phyloP scores from a whole-genome alignment of 345 rosid genomes.

The thale cress (Arabidopsis thaliana) region TAIR10.1 NC_003076.8:3267001-3267500 shows the following conservation, averaged over 20 bases:
- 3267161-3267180: slow-evolving; percentile 43
- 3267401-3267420: slow-evolving; percentile 31
- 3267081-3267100: slow-evolving; percentile 83
- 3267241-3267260: slow-evolving; percentile 4
- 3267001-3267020: slow-evolving; percentile 76
- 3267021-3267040: slow-evolving; percentile 70
- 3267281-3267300: slow-evolving; percentile 14
- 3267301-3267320: slow-evolving; percentile 19
- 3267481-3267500: slow-evolving; percentile 27
- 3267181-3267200: not conserved
- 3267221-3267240: slow-evolving; percentile 13
- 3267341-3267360: not conserved
- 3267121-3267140: slow-evolving; percentile 58
- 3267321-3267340: not conserved
- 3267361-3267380: not conserved
- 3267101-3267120: slow-evolving; percentile 75
- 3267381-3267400: slow-evolving; percentile 5
- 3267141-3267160: slow-evolving; percentile 47
- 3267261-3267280: slow-evolving; percentile 38
- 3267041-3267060: slow-evolving; percentile 81
- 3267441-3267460: slow-evolving; percentile 30
- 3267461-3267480: not conserved
- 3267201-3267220: not conserved
- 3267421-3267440: slow-evolving; percentile 6
- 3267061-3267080: slow-evolving; percentile 85